These are phyloP conservation scores for Kwoniella bestiolae DNA, from an alignment of 768 basidiomycete species.

Conservation along the genomic window DNA sequence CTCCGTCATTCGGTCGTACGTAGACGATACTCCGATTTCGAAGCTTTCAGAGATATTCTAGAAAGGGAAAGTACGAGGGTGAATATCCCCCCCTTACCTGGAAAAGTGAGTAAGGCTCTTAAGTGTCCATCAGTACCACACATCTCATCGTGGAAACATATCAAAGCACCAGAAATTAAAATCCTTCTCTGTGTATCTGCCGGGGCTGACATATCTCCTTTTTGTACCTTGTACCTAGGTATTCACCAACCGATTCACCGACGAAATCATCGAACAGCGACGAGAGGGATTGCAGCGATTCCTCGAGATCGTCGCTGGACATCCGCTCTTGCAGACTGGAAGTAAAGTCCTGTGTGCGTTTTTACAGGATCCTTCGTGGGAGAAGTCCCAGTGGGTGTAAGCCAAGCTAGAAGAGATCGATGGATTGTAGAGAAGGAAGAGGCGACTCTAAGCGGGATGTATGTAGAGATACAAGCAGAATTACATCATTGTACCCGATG, in stretches of 20 bases:
- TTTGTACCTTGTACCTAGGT: slow-evolving; percentile 59
- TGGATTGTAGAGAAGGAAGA: background rate
- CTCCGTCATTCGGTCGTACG: slow-evolving; percentile 88
- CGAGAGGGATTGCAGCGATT: slow-evolving; percentile 94
- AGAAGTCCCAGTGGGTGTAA: slow-evolving; percentile 53
- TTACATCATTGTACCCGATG: too few species aligned
- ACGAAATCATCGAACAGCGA: slow-evolving; percentile 91
- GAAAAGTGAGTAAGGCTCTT: slow-evolving; percentile 64
- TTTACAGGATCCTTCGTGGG: slow-evolving; percentile 86
- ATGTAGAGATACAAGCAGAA: too few species aligned
- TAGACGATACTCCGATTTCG: slow-evolving; percentile 88
- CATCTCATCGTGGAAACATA: too few species aligned
- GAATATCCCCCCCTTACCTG: slow-evolving; percentile 95
- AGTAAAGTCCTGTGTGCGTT: slow-evolving; percentile 96
- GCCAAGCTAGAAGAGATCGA: background rate
- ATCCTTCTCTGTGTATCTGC: too few species aligned
- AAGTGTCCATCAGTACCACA: too few species aligned
- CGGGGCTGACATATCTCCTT: too few species aligned
- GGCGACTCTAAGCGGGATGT: too few species aligned
- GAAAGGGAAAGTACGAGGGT: slow-evolving; percentile 96
- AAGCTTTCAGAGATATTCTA: slow-evolving; percentile 95
- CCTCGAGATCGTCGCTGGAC: slow-evolving; percentile 93
- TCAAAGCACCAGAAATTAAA: too few species aligned
- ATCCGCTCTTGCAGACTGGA: slow-evolving; percentile 94
- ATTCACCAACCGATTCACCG: slow-evolving; percentile 96